These are phyloP conservation scores for Purpureocillium takamizusanense DNA, from an alignment of 2,329 filamentous ascomycete genomes.

Conservation along the genomic window DNA sequence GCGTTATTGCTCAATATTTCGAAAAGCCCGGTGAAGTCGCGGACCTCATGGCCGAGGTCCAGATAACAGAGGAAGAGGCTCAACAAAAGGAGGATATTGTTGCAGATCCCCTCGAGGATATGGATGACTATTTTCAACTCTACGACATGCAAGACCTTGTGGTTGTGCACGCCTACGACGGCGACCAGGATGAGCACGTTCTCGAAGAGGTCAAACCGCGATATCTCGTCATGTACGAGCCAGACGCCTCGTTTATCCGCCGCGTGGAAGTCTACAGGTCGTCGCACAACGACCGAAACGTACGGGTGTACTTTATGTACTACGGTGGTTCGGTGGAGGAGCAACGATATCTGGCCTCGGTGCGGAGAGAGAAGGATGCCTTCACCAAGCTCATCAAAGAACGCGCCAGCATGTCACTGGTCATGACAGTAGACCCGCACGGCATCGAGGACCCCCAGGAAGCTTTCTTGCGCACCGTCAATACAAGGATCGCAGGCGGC, in stretches of 20 bases:
- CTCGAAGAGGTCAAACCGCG: constrained; percentile 87
- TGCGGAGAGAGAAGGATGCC: constrained; percentile 91
- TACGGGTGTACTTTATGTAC: constrained; percentile 94
- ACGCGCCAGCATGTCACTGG: constrained; percentile 84
- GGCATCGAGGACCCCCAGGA: constrained; percentile 76
- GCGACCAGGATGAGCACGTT: constrained; percentile 93
- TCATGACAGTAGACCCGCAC: constrained; percentile 64
- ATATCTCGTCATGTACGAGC: constrained; percentile 98
- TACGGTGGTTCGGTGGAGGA: constrained; percentile 94
- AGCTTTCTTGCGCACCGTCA: constrained; percentile 86
- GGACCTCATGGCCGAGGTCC: constrained; percentile 71
- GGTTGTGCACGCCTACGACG: constrained; percentile 86
- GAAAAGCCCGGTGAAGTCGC: constrained; percentile 79
- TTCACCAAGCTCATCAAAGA: constrained; percentile 94
- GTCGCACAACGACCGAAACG: constrained; percentile 80
- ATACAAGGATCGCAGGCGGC: constrained; percentile 91
- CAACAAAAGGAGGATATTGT: constrained; percentile 68
- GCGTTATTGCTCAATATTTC: constrained; percentile 67
- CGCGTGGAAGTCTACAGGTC: constrained; percentile 93
- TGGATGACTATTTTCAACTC: constrained; percentile 86
- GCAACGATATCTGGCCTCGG: constrained; percentile 80
- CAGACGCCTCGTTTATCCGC: constrained; percentile 87
- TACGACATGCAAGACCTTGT: constrained; percentile 87
- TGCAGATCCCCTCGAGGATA: constrained; percentile 72
- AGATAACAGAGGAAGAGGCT: constrained; percentile 69